These are phyloP conservation scores for Zygosaccharomyces pseudorouxii DNA, from an alignment of 805 yeast species.

Conservation along the genomic window DNA sequence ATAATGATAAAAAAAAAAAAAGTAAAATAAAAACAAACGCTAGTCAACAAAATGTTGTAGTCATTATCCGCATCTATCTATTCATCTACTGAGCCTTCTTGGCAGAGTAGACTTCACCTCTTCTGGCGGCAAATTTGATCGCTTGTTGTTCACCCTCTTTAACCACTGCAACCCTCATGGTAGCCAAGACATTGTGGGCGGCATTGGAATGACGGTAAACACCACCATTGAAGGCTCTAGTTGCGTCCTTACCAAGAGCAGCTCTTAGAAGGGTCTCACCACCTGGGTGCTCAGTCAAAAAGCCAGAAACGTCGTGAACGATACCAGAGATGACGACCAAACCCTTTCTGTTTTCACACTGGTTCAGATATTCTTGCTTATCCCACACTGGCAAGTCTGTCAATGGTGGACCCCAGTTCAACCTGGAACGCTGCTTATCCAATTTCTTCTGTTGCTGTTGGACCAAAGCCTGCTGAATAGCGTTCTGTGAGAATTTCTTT, in stretches of 20 bases:
- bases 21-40: not conserved
- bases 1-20: not conserved
- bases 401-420: slow-evolving; percentile 74
- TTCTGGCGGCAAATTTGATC: slow-evolving; percentile 39
- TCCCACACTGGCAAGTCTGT: slow-evolving; percentile 71
- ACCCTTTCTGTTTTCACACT: slow-evolving; percentile 50
- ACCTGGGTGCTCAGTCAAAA: slow-evolving; percentile 78
- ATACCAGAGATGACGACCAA: slow-evolving; percentile 71
- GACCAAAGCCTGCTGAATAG: slow-evolving; percentile 73
- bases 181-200: slow-evolving; percentile 76
- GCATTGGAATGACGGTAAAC: slow-evolving; percentile 83
- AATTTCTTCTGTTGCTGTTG: slow-evolving; percentile 83
- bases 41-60: not conserved
- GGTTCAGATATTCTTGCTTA: slow-evolving; percentile 51
- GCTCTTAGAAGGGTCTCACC: slow-evolving; percentile 69
- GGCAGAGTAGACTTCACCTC: slow-evolving; percentile 31
- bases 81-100: slow-evolving; percentile 9
- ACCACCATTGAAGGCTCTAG: slow-evolving; percentile 80
- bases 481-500: slow-evolving; percentile 72
- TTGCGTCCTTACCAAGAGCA: slow-evolving; percentile 75
- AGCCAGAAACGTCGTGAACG: slow-evolving; percentile 67
- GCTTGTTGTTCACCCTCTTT: slow-evolving; percentile 58
- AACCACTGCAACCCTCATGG: slow-evolving; percentile 77
- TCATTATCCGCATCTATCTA: not conserved
- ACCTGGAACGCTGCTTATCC: slow-evolving; percentile 52